Conservation (phyloP, 371 early-diverging fungal genomes). For the Mucor mucedo region DNA sequence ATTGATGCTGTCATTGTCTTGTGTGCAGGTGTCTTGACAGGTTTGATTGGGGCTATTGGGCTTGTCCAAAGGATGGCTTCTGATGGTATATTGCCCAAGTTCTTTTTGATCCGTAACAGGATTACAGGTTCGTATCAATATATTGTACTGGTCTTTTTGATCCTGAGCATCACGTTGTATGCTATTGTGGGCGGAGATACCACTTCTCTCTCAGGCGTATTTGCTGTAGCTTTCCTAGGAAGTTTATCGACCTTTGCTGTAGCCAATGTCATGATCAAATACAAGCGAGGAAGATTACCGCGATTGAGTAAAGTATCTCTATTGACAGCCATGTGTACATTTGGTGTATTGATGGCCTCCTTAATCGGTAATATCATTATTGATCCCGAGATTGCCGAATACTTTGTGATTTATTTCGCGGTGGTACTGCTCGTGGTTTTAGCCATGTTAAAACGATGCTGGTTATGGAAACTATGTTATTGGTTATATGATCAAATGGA, state of each 20-base stretch:
- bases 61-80: conserved; percentile 57
- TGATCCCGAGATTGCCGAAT: conserved; percentile 51
- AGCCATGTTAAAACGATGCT: conserved; percentile 49
- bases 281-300: conserved; percentile 48
- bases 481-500: conserved; percentile 39
- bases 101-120: conserved; percentile 49
- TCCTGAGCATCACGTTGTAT: conserved; percentile 51
- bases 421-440: conserved; percentile 44
- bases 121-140: conserved; percentile 55
- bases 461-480: conserved; percentile 46
- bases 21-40: conserved; percentile 64
- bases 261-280: conserved; percentile 50
- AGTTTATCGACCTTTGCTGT: conserved; percentile 52
- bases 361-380: conserved; percentile 58
- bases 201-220: conserved; percentile 57
- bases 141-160: conserved; percentile 53
- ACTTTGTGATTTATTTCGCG: conserved; percentile 56
- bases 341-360: conserved; percentile 34
- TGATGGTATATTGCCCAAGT: conserved; percentile 56
- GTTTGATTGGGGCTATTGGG: conserved; percentile 60
- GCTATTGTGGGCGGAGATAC: conserved; percentile 50
- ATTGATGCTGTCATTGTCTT: conserved; percentile 66
- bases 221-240: conserved; percentile 59
- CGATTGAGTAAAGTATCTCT: conserved; percentile 34
- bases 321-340: conserved; percentile 28